Evolutionary conservation across 257 asterid species (phyloP).

Genomic region (Plantago elongata): DNA sequence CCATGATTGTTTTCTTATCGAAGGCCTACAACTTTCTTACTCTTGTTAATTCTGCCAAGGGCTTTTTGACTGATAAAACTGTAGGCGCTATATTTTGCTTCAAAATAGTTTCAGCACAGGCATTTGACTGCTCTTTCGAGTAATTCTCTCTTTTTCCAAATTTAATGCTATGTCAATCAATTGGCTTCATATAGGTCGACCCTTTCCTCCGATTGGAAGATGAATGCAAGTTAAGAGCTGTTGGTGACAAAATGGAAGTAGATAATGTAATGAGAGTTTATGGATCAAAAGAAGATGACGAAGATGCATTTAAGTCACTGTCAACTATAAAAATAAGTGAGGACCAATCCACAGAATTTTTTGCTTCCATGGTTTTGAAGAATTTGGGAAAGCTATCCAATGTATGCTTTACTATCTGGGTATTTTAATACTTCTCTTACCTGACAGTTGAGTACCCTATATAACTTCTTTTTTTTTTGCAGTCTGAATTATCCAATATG

Average conservation of each 20-base stretch:
- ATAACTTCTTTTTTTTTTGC: conserved; percentile 15
- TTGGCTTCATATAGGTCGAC: conserved; percentile 48
- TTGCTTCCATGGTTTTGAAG: conserved; percentile 53
- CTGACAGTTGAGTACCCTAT: conserved; percentile 10
- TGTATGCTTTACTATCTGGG: conserved; percentile 26
- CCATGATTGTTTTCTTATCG: conserved; percentile 64
- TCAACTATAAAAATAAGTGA: conserved; percentile 37
- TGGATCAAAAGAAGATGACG: conserved; percentile 77
- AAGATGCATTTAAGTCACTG: conserved; percentile 53
- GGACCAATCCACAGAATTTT: conserved; percentile 58
- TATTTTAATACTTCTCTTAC: conserved; percentile 4
- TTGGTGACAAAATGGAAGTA: conserved; percentile 30
- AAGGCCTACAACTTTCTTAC: conserved; percentile 54
- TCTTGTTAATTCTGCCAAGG: conserved; percentile 52
- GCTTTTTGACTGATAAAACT: conserved; percentile 47
- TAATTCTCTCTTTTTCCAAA: neutral
- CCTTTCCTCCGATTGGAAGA: conserved; percentile 71
- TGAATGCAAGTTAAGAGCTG: conserved; percentile 58
- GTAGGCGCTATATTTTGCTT: conserved; percentile 36
- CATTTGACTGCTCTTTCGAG: conserved; percentile 8
- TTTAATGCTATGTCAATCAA: conserved; percentile 17
- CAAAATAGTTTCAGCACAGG: conserved; percentile 15
- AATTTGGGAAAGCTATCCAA: conserved; percentile 39
- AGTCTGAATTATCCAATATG: conserved; percentile 48
- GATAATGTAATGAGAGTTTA: conserved; percentile 33